phyloP scores from a whole-genome alignment of 192 early-diverging fungal species.

The Podochytrium sp. region DNA sequence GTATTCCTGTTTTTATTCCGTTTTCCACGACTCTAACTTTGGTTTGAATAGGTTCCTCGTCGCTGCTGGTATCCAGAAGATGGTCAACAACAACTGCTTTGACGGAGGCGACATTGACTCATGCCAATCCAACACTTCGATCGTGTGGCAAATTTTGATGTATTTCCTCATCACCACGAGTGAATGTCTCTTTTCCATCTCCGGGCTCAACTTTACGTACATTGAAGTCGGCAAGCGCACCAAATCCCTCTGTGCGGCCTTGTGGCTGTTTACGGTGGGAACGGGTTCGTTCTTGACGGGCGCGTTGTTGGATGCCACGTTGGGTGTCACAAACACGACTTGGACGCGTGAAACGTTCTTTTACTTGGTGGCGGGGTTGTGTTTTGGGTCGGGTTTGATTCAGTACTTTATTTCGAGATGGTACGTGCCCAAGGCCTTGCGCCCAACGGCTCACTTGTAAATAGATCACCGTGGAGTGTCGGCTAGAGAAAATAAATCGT shows the following conservation, averaged over 20 bases:
- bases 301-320: conserved; percentile 24
- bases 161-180: conserved; percentile 63
- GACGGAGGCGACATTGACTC: background rate
- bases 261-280: conserved; percentile 59
- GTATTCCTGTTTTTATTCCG: too few species aligned
- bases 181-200: conserved; percentile 62
- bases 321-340: conserved; percentile 14
- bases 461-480: too few species aligned
- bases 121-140: background rate
- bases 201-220: conserved; percentile 70
- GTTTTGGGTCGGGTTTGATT: conserved; percentile 38
- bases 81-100: conserved; percentile 34
- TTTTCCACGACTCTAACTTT: too few species aligned
- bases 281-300: conserved; percentile 52
- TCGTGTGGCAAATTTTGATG: background rate
- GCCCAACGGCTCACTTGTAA: conserved; percentile 12
- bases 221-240: conserved; percentile 65
- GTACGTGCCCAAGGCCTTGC: conserved; percentile 52
- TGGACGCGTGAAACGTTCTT: conserved; percentile 35
- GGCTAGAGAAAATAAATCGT: background rate
- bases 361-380: conserved; percentile 38
- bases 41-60: too few species aligned
- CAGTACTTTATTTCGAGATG: conserved; percentile 51
- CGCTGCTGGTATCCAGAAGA: conserved; percentile 36
- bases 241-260: conserved; percentile 55